These are phyloP conservation scores for Magnusiomyces magnusii DNA, from an alignment of 1,139 yeast species.

Conservation along the genomic window DNA sequence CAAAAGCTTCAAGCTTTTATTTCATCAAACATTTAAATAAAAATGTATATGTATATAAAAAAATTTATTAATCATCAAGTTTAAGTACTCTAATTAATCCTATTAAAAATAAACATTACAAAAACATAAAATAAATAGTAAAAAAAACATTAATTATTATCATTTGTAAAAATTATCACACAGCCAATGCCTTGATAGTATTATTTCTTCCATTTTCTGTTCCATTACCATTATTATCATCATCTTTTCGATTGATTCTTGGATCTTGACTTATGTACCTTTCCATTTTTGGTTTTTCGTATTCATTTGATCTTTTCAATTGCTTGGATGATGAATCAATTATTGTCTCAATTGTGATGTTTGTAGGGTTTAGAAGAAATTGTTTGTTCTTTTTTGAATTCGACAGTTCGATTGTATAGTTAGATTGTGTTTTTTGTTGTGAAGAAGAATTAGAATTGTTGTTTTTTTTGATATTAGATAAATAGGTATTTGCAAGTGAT, in stretches of 20 bases:
- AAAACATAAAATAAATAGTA: too few species aligned
- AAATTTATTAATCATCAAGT: too few species aligned
- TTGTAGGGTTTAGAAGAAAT: neutral
- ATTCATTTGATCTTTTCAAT: too few species aligned
- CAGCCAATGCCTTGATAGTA: neutral
- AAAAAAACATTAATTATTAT: too few species aligned
- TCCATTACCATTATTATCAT: neutral
- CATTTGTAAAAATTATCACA: too few species aligned
- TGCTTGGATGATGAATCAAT: neutral
- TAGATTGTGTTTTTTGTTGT: neutral
- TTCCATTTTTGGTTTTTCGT: neutral
- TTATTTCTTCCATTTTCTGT: neutral
- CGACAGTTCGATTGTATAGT: neutral
- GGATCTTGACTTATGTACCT: neutral
- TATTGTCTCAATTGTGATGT: neutral
- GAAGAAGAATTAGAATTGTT: neutral
- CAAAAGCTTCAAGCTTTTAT: conserved; percentile 26
- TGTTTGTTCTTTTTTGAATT: neutral
- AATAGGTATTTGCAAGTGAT: neutral
- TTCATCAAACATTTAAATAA: conserved; percentile 25
- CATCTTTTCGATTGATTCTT: neutral
- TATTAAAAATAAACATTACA: too few species aligned
- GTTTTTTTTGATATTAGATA: too few species aligned
- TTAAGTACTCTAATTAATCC: too few species aligned
- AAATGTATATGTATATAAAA: neutral